Conservation (phyloP, 2,329 filamentous ascomycete genomes). For the Metarhizium sp. region DNA sequence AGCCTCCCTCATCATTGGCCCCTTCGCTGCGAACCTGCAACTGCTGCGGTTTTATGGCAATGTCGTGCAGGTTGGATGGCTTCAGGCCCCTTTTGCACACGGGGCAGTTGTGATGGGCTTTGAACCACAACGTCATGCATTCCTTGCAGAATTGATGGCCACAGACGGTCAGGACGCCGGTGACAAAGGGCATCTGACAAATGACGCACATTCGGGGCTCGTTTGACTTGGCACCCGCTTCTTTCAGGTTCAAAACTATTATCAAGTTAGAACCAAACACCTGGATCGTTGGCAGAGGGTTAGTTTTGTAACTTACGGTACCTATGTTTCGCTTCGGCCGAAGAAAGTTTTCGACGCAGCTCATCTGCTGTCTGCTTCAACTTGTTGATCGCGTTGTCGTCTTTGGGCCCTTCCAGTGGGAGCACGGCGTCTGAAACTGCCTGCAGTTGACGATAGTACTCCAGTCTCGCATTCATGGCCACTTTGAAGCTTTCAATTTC, state of each 20-base stretch:
- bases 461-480: constrained; percentile 76
- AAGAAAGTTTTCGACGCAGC: constrained; percentile 48
- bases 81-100: constrained; percentile 68
- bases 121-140: constrained; percentile 75
- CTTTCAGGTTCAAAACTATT: constrained; percentile 42
- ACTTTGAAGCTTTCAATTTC: constrained; percentile 69
- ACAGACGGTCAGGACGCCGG: constrained; percentile 77
- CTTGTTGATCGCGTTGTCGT: constrained; percentile 36
- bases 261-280: constrained; percentile 1
- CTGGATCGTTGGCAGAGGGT: neutral
- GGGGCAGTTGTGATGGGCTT: constrained; percentile 65
- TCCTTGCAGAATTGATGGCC: constrained; percentile 89
- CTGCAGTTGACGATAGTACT: constrained; percentile 87
- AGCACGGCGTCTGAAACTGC: constrained; percentile 81
- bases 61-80: constrained; percentile 66
- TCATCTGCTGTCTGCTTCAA: constrained; percentile 25
- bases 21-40: constrained; percentile 49
- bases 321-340: constrained; percentile 61
- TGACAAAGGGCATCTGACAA: constrained; percentile 66
- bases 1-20: constrained; percentile 4
- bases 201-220: constrained; percentile 73
- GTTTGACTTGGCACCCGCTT: constrained; percentile 51
- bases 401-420: constrained; percentile 56
- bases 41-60: constrained; percentile 70
- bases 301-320: constrained; percentile 43